These are phyloP conservation scores for Lunasporangiospora selenospora DNA, from an alignment of 192 early-diverging fungal genomes.

Conservation along the genomic window DNA sequence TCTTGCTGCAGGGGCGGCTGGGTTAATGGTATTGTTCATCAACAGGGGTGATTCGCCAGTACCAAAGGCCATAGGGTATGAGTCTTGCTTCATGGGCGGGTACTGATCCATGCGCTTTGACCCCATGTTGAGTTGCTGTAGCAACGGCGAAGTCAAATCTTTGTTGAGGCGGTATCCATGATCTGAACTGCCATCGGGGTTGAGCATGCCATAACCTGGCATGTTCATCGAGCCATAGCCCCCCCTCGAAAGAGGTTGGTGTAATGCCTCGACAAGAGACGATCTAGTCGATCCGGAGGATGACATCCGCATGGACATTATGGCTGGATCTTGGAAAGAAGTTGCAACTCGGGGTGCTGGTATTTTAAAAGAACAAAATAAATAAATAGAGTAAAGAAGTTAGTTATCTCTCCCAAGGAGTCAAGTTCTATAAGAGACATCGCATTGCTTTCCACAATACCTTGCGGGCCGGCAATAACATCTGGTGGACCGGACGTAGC, in stretches of 20 bases:
- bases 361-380: slow-evolving; percentile 3
- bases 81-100: slow-evolving; percentile 29
- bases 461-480: not conserved
- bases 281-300: slow-evolving; percentile 6
- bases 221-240: slow-evolving; percentile 13
- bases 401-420: not conserved
- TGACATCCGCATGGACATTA: slow-evolving; percentile 60
- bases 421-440: too few species aligned
- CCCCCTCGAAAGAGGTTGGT: slow-evolving; percentile 8
- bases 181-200: not conserved
- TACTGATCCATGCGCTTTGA: slow-evolving; percentile 30
- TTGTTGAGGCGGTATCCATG: not conserved
- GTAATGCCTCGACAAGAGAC: slow-evolving; percentile 31
- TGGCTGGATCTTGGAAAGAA: slow-evolving; percentile 66
- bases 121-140: slow-evolving; percentile 27
- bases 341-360: slow-evolving; percentile 13
- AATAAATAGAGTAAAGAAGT: slow-evolving; percentile 1
- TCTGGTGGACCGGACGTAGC: slow-evolving; percentile 21
- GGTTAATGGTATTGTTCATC: slow-evolving; percentile 25
- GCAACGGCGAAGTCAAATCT: slow-evolving; percentile 5
- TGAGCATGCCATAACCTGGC: slow-evolving; percentile 2
- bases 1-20: slow-evolving; percentile 21
- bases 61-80: slow-evolving; percentile 32
- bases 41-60: slow-evolving; percentile 38
- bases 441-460: too few species aligned